Conservation (phyloP, 192 early-diverging fungal genomes). For the Jimgerdemannia flammicorona region DNA sequence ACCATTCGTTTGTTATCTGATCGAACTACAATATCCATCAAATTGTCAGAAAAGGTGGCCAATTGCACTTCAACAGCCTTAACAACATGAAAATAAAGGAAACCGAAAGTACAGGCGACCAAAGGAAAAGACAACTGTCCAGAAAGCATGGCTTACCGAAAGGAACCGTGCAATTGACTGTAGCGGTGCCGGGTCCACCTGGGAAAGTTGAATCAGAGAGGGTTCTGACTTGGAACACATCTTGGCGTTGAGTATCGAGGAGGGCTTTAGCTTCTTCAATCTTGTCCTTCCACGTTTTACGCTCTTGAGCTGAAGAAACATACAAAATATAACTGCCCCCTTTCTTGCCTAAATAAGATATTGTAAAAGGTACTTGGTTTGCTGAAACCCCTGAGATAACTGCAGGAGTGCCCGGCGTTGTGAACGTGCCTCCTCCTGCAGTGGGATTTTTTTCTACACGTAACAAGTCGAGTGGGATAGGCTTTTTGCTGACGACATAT, state of each 20-base stretch:
- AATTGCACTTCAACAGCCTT: not conserved
- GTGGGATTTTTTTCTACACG: conserved; percentile 23
- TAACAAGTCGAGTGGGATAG: conserved; percentile 78
- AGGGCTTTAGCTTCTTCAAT: conserved; percentile 62
- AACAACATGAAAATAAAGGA: conserved; percentile 29
- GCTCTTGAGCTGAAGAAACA: conserved; percentile 67
- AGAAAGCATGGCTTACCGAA: conserved; percentile 26
- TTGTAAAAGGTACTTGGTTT: conserved; percentile 31
- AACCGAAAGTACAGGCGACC: conserved; percentile 17
- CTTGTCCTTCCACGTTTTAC: conserved; percentile 76
- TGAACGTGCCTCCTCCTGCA: conserved; percentile 3
- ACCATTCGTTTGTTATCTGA: conserved; percentile 54
- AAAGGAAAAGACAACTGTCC: no score
- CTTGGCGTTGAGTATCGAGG: conserved; percentile 30
- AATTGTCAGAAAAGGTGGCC: not conserved
- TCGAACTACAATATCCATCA: conserved; percentile 5
- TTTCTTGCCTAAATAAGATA: conserved; percentile 63
- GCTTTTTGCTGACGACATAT: conserved; percentile 60
- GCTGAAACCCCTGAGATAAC: conserved; percentile 36
- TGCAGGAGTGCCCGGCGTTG: conserved; percentile 36
- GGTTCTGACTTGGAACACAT: conserved; percentile 50
- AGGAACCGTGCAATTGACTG: conserved; percentile 47
- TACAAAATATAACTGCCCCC: conserved; percentile 68
- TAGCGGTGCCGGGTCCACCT: conserved; percentile 35
- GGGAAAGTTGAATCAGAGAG: conserved; percentile 40